Percentiles rank a stretch among this genome's conserved stretches.
These are phyloP conservation scores for Alternaria dauci DNA, from an alignment of 2,329 filamentous ascomycete species.

Conservation along the genomic window DNA sequence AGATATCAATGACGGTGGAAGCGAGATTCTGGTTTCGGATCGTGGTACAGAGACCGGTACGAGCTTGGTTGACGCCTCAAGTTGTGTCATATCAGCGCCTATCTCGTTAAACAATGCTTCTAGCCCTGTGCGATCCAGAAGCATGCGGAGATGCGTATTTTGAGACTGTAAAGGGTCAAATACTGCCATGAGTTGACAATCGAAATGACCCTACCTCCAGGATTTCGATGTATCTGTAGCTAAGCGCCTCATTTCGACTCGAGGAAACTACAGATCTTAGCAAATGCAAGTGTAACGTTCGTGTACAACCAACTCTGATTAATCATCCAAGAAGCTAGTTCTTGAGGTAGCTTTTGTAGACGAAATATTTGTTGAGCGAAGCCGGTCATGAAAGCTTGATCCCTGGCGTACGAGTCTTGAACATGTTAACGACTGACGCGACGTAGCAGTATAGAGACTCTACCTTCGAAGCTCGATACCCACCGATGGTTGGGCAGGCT, in stretches of 20 bases:
- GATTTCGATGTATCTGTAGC: constrained; percentile 46
- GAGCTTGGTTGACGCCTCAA: constrained; percentile 13
- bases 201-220: constrained; percentile 29
- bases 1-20: constrained; percentile 36
- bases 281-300: background rate
- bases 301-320: constrained; percentile 39
- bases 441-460: background rate
- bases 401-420: constrained; percentile 36
- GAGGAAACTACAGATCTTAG: constrained; percentile 41
- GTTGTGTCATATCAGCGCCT: constrained; percentile 56
- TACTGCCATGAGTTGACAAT: background rate
- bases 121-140: constrained; percentile 53
- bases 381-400: constrained; percentile 54
- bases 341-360: constrained; percentile 47
- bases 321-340: constrained; percentile 55
- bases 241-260: constrained; percentile 46
- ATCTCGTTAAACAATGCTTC: constrained; percentile 66
- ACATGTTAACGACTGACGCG: constrained; percentile 15
- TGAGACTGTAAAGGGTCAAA: constrained; percentile 21
- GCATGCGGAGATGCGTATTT: constrained; percentile 39
- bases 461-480: constrained; percentile 45
- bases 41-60: constrained; percentile 13
- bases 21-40: constrained; percentile 15
- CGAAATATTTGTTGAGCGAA: constrained; percentile 53
- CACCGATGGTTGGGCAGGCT: constrained; percentile 45